A percentile compares a stretch with the other conserved stretches of the same genome.
Evolutionary conservation across 1,284 basidiomycete species (phyloP).

Genomic region (Golubevia sp.): DNA sequence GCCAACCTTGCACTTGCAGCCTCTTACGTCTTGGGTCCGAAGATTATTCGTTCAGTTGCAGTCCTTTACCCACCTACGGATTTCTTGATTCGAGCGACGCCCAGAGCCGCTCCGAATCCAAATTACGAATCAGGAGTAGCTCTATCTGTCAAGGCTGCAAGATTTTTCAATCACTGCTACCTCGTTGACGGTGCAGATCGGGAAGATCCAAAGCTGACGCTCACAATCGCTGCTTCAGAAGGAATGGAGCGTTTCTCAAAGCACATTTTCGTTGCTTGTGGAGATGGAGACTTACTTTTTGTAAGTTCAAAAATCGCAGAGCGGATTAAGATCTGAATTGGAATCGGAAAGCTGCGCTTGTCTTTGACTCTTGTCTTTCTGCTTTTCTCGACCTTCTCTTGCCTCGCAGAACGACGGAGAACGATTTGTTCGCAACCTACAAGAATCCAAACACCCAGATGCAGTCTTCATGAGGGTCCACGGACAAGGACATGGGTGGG

Average conservation of each 20-base stretch:
- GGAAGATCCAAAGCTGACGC: neutral
- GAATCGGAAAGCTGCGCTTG: no score
- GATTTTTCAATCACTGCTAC: neutral
- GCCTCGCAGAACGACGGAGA: no score
- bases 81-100: neutral
- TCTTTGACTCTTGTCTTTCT: no score
- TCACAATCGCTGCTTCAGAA: neutral
- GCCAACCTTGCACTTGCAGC: neutral
- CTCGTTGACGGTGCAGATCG: neutral
- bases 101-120: neutral
- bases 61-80: neutral
- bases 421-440: no score
- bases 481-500: constrained; percentile 40
- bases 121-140: neutral
- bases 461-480: constrained; percentile 11
- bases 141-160: neutral
- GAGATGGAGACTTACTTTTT: no score
- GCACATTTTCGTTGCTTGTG: no score
- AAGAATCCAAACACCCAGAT: no score
- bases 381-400: no score
- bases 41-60: neutral
- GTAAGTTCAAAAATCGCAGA: no score
- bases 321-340: no score
- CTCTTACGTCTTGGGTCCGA: neutral
- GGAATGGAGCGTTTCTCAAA: neutral